Percentiles rank a stretch among this genome's conserved stretches.
Conservation (phyloP, 495 filamentous ascomycete species). For the Aspergillus haitiensis region DNA sequence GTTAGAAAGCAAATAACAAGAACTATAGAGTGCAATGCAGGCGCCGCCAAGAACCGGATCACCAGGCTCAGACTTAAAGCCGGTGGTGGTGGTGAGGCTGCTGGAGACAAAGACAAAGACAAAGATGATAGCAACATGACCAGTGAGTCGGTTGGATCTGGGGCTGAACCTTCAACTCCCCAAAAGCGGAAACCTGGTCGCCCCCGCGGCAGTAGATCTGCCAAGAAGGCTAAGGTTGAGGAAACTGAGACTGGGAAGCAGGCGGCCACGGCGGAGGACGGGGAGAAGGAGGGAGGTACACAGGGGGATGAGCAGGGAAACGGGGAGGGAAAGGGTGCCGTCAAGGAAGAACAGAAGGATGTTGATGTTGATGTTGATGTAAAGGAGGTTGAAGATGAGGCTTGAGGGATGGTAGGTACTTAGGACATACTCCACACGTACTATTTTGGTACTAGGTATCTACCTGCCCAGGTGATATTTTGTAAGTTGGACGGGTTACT, state of each 20-base stretch:
- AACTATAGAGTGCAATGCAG: slow-evolving; percentile 14
- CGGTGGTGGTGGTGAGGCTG: not conserved
- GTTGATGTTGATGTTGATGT: not conserved
- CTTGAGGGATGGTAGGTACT: not conserved
- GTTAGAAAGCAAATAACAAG: not conserved
- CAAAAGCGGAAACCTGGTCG: slow-evolving; percentile 10
- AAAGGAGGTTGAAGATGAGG: not conserved
- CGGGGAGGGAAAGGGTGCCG: not conserved
- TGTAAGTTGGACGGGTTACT: too few relatives aligned
- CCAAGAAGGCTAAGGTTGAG: slow-evolving; percentile 3
- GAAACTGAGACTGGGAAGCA: not conserved
- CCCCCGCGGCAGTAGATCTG: not conserved
- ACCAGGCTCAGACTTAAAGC: slow-evolving; percentile 8
- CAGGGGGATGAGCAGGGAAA: not conserved
- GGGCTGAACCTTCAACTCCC: not conserved
- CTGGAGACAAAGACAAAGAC: not conserved
- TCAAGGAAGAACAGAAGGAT: not conserved
- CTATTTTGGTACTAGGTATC: too few relatives aligned
- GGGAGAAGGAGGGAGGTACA: not conserved
- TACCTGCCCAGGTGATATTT: too few relatives aligned
- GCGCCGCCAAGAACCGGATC: slow-evolving; percentile 19
- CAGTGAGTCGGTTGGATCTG: not conserved
- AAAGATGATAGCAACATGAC: not conserved
- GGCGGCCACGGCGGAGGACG: not conserved
- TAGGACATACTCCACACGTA: too few relatives aligned